Conservation (phyloP, 2,329 filamentous ascomycete species). For the Domatiomyces catenatus region DNA sequence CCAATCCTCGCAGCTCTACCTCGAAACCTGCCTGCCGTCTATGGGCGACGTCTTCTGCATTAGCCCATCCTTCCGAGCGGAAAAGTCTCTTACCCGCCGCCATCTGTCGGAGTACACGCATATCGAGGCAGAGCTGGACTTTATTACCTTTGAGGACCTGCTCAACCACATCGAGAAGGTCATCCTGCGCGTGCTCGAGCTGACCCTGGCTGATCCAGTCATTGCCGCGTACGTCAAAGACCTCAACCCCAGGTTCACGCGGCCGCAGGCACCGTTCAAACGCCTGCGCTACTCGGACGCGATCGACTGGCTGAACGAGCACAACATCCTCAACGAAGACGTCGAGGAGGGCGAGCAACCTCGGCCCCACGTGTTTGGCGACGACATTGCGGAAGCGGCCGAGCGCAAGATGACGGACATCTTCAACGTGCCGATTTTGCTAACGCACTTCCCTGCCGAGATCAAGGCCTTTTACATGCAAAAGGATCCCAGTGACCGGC, state of each 20-base stretch:
- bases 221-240: conserved; percentile 60
- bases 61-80: conserved; percentile 95
- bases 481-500: conserved; percentile 59
- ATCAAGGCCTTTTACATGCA: conserved; percentile 99
- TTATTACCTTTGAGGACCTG: conserved; percentile 82
- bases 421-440: conserved; percentile 87
- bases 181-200: conserved; percentile 72
- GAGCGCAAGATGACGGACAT: conserved; percentile 95
- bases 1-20: conserved; percentile 91
- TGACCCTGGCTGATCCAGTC: conserved; percentile 56
- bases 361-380: conserved; percentile 76
- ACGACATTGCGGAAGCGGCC: conserved; percentile 94
- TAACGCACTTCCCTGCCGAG: conserved; percentile 91
- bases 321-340: conserved; percentile 81
- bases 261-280: conserved; percentile 71
- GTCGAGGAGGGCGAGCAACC: conserved; percentile 28
- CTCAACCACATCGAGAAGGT: conserved; percentile 74
- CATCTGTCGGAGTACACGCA: conserved; percentile 95
- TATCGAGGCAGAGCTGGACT: conserved; percentile 91
- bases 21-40: conserved; percentile 82
- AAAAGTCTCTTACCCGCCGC: conserved; percentile 86
- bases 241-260: conserved; percentile 80
- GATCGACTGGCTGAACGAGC: conserved; percentile 81
- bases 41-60: conserved; percentile 95
- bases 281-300: conserved; percentile 92